These are phyloP conservation scores for Pontederia paniculata DNA, from an alignment of 176 grass and related monocot species.

Conservation along the genomic window DNA sequence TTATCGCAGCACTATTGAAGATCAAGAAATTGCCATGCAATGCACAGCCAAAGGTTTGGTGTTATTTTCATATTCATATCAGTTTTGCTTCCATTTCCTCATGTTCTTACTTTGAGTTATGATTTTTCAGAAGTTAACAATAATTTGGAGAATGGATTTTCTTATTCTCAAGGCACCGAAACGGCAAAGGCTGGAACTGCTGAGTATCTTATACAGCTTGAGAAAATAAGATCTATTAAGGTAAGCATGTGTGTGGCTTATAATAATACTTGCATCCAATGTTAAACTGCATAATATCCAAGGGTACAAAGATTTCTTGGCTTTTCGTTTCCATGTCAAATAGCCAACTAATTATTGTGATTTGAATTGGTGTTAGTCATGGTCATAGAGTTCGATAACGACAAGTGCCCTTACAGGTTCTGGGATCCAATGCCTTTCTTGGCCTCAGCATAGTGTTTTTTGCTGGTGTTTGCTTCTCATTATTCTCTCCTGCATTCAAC, in stretches of 20 bases:
- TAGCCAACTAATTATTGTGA: too few species aligned
- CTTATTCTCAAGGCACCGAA: slow-evolving; percentile 11
- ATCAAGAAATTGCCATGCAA: slow-evolving; percentile 10
- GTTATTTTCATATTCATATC: too few species aligned
- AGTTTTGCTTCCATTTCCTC: not conserved
- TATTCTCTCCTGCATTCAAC: slow-evolving; percentile 95
- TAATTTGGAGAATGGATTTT: slow-evolving; percentile 51
- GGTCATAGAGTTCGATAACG: not conserved
- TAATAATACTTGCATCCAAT: not conserved
- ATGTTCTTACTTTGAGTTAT: slow-evolving; percentile 12
- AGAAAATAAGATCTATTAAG: slow-evolving; percentile 86
- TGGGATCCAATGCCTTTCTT: slow-evolving; percentile 47
- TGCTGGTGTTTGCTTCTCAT: slow-evolving; percentile 72
- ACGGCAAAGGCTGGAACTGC: slow-evolving; percentile 81
- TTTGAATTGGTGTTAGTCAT: too few species aligned
- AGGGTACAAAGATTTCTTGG: too few species aligned
- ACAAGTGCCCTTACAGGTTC: not conserved
- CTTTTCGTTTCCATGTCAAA: too few species aligned
- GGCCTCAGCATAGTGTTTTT: slow-evolving; percentile 89
- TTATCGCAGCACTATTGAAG: slow-evolving; percentile 16
- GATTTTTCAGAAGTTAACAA: slow-evolving; percentile 26
- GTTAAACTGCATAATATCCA: too few species aligned
- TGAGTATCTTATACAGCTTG: slow-evolving; percentile 66
- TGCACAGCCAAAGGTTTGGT: slow-evolving; percentile 18
- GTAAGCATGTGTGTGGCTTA: slow-evolving; percentile 4